A percentile compares a stretch with the other conserved stretches of the same genome.
phyloP scores from a whole-genome alignment of 176 grass and related monocot genomes.

The Alloteropsis semialata region DNA sequence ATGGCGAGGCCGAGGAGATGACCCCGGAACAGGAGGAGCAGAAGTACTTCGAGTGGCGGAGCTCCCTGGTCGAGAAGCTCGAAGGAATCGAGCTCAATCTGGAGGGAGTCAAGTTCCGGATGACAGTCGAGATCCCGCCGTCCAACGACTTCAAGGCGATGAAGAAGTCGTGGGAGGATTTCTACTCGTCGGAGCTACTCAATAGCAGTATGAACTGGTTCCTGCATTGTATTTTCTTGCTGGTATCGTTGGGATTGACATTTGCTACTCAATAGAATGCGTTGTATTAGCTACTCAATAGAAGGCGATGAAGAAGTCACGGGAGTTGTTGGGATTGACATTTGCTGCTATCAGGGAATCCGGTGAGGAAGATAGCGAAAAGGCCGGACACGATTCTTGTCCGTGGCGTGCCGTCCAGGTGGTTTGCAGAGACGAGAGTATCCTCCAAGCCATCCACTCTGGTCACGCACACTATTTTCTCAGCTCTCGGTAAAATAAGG shows the following conservation, averaged over 20 bases:
- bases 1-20: slow-evolving; percentile 27
- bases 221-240: neutral
- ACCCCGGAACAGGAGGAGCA: slow-evolving; percentile 45
- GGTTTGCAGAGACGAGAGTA: slow-evolving; percentile 83
- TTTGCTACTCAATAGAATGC: no score
- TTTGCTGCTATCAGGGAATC: slow-evolving; percentile 58
- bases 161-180: slow-evolving; percentile 92
- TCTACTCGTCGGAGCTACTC: slow-evolving; percentile 64
- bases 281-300: no score
- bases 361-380: slow-evolving; percentile 49
- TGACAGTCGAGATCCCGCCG: slow-evolving; percentile 62
- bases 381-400: slow-evolving; percentile 74
- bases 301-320: no score
- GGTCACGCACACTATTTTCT: slow-evolving; percentile 92
- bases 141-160: slow-evolving; percentile 66
- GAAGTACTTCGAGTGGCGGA: slow-evolving; percentile 64
- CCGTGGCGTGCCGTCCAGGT: slow-evolving; percentile 79
- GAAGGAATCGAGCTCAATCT: slow-evolving; percentile 81
- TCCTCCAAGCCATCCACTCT: slow-evolving; percentile 79
- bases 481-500: slow-evolving; percentile 88
- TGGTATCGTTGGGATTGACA: no score
- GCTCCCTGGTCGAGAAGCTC: slow-evolving; percentile 57
- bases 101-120: slow-evolving; percentile 79
- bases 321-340: slow-evolving; percentile 10
- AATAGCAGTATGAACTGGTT: slow-evolving; percentile 51